Base-by-base conservation (phyloP, 345 rosid genomes). In the Salix suchowensis region DNA sequence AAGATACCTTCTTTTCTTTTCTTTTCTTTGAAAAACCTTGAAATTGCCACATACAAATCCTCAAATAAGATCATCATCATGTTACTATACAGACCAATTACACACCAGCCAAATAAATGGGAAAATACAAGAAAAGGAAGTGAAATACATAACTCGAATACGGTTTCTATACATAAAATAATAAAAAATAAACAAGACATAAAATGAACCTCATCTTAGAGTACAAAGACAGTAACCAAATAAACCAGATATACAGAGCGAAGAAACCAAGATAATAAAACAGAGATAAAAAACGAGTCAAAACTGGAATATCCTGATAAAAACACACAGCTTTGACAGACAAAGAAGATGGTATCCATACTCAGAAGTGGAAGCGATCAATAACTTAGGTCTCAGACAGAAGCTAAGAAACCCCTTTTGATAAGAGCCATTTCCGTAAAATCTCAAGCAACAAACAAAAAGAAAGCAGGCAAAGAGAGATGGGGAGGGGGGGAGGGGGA, bases 361-460 rank as follows among this genome's bases (percentile, higher is more conserved):
- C 69, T 74, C 76, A 78, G 81, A 71, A 46, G 69, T 14, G 55
- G 67, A 30, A 71, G 68, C 62, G 64, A 79, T 44, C 76, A 42
- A 6, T 21, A 28, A 65, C 68, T 64, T n/a, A 4, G 52, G 71
- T 68, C 46, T 30, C 37, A 42, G 4, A 71, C 67, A 83, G 86
- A 78, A 78, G 71, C 82, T 68, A 79, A 81, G 81, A 82, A 88
- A 86, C 82, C 93, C 93, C 89, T 85, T 79, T 72, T 62, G 80
- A 74, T 84, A 76, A 96, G 91, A 90, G 88, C 91, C 90, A 86
- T 90, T 89, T 90, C 87, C 85, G 93, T 81, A 83, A 74, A 88
- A 84, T 61, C 79, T 78, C 79, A 86, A 89, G 88, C 91, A 85
- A 85, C 80, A 75, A 61, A 75, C 54, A 71, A 62, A 65, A 62